Conservation (phyloP, 805 yeast genomes). For the Barnettozyma siamensis region DNA sequence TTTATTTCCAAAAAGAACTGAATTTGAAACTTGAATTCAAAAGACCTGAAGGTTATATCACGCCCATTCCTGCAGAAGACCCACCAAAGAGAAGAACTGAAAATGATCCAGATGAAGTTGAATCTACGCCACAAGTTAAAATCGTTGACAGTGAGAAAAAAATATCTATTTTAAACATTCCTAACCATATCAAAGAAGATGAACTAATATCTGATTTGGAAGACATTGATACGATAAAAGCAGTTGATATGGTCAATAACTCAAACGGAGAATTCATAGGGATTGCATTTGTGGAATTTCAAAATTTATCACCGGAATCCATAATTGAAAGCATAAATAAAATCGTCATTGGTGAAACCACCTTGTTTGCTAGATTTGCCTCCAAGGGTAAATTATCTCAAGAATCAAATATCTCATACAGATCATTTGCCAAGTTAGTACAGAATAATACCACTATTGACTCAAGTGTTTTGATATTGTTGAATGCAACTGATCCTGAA, state of each 20-base stretch:
- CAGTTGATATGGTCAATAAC: conserved; percentile 41
- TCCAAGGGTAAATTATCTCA: conserved; percentile 30
- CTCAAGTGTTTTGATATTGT: conserved; percentile 52
- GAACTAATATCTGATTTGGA: conserved; percentile 37
- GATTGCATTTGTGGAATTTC: conserved; percentile 48
- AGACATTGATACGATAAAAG: conserved; percentile 34
- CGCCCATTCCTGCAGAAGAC: conserved; percentile 23
- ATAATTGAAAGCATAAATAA: conserved; percentile 30
- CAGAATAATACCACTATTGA: conserved; percentile 4
- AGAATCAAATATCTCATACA: conserved; percentile 15
- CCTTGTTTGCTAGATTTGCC: conserved; percentile 31
- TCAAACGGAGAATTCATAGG: conserved; percentile 49
- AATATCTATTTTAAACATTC: conserved; percentile 40
- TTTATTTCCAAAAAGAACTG: conserved; percentile 29
- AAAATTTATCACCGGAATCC: not conserved
- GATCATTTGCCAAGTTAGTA: conserved; percentile 20
- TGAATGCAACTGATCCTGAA: conserved; percentile 60
- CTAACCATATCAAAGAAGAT: conserved; percentile 36
- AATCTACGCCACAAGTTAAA: conserved; percentile 6
- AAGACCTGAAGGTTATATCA: conserved; percentile 44
- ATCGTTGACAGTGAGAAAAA: conserved; percentile 39
- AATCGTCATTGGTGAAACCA: conserved; percentile 31
- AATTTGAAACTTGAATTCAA: conserved; percentile 28
- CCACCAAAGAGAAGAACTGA: not conserved
- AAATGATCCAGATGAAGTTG: conserved; percentile 26